Evolutionary conservation across 345 rosid genomes (phyloP), one percentile per base, ranked within the genome.

Genomic region (Pseudoturritis turrita): DNA sequence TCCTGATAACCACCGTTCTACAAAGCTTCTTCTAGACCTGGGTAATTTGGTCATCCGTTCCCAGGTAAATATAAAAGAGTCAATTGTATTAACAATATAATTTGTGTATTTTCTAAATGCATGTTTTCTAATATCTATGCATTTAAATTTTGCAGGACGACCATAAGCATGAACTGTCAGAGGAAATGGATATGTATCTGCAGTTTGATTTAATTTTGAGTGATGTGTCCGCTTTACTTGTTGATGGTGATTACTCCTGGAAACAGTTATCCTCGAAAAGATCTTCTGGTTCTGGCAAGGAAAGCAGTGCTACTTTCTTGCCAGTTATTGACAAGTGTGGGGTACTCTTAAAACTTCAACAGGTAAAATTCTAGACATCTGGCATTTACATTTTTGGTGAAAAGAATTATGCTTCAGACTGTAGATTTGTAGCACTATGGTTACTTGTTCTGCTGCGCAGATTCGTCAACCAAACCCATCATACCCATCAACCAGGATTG

Each of bases 301-400:
- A 59, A 14, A 77, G 69, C 70, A 67, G 70, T 70, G 79, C 78
- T 70, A 71, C 71, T 76, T 73, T 91, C 78, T 82, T 95, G 80
- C 97, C 97, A 77, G 96, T 95, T 74, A 77, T 95, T 81, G 99
- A 95, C 62, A 91, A 83, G 73, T 91, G 99, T 45, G 96, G 97
- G 71, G 86, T 88, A 65, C 86, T 88, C 80, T 74, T 95, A 76
- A 87, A 80, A 71, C 82, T 95, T 56, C 96, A 95, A 68, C 99
- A 95, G 96, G 99, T 95, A 83, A 60, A 57, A 36, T 41, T 55
- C 29, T 70, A 36, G 54, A 31, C 53, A 62, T 45, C 70, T 71
- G 40, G 10, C 50, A 61, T 35, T 46, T 17, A 29, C 29, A 46
- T 13, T 44, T 61, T 74, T 46, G 41, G 58, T n/a, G 43, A 62